Percentiles rank a stretch among this genome's conserved stretches.
These are phyloP conservation scores for Selenicereus undatus DNA, from an alignment of 148 eudicot genomes.

Conservation along the genomic window DNA sequence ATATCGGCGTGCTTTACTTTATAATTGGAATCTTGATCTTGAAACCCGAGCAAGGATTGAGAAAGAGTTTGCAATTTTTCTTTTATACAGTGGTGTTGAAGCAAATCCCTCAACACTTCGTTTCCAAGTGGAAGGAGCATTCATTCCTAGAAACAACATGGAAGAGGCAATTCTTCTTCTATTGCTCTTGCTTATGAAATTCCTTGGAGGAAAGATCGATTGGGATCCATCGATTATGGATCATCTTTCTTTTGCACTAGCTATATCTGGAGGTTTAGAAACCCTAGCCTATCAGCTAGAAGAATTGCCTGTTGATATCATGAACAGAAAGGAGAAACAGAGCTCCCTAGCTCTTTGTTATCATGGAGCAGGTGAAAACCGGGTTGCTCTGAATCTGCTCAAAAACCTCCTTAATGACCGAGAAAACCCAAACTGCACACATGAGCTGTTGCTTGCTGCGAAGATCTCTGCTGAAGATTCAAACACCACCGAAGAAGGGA, in stretches of 20 bases:
- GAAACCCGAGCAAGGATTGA: slow-evolving; percentile 54
- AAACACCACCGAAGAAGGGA: slow-evolving; percentile 39
- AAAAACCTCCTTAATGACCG: slow-evolving; percentile 48
- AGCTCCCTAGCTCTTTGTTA: slow-evolving; percentile 61
- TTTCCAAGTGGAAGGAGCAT: slow-evolving; percentile 62
- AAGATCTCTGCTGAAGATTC: slow-evolving; percentile 39
- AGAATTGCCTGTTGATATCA: slow-evolving; percentile 54
- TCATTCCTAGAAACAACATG: slow-evolving; percentile 64
- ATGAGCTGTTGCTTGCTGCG: slow-evolving; percentile 53
- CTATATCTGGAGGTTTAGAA: slow-evolving; percentile 46
- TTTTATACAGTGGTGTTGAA: slow-evolving; percentile 70
- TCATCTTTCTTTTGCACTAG: slow-evolving; percentile 72
- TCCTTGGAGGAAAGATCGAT: slow-evolving; percentile 30
- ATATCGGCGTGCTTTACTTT: slow-evolving; percentile 67
- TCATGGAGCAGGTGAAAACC: slow-evolving; percentile 54
- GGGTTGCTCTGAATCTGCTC: slow-evolving; percentile 49
- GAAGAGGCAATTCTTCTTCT: slow-evolving; percentile 84
- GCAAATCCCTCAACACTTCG: slow-evolving; percentile 68
- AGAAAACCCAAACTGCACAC: slow-evolving; percentile 34
- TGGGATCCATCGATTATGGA: slow-evolving; percentile 80
- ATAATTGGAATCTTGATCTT: slow-evolving; percentile 63
- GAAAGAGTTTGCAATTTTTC: slow-evolving; percentile 62
- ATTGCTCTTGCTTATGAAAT: slow-evolving; percentile 48
- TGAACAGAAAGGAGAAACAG: slow-evolving; percentile 44
- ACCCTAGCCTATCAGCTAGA: slow-evolving; percentile 54